Evolutionary conservation across 2,329 filamentous ascomycete genomes (phyloP).

Genomic region (Aspergillus calidoustus): DNA sequence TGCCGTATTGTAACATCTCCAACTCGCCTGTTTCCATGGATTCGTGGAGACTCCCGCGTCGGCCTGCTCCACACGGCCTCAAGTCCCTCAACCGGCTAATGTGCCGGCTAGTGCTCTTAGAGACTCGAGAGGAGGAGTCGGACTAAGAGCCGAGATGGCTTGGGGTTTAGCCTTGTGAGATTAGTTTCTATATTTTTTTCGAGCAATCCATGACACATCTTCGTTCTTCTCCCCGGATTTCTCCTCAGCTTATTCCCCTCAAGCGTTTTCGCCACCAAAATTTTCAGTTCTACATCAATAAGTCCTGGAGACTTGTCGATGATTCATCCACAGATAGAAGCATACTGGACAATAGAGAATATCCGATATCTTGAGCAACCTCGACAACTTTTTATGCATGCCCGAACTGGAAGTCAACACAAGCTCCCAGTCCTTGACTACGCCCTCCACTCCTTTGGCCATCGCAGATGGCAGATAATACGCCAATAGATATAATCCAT

Average conservation of each 20-base stretch:
- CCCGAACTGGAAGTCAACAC: neutral
- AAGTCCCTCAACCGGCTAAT: neutral
- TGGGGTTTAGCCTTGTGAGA: constrained; percentile 8
- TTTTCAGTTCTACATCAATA: neutral
- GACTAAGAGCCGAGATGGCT: constrained; percentile 21
- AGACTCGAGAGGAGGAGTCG: neutral
- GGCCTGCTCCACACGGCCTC: neutral
- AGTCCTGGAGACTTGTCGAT: neutral
- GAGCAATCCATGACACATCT: neutral
- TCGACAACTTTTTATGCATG: neutral
- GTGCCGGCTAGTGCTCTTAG: neutral
- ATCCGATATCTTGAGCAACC: neutral
- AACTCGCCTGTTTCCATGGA: neutral
- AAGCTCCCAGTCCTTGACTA: neutral
- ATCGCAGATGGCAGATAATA: constrained; percentile 37
- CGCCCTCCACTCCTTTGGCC: neutral
- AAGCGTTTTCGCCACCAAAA: neutral
- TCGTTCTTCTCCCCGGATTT: constrained; percentile 2
- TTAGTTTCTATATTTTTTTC: constrained; percentile 11
- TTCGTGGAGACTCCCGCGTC: neutral
- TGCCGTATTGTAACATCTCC: neutral
- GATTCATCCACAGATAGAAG: neutral
- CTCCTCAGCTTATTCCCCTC: neutral
- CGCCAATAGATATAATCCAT: constrained; percentile 36
- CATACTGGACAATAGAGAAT: neutral